Percentiles rank a stretch among this genome's conserved stretches.
phyloP scores from a whole-genome alignment of 768 basidiomycete species.

The Peribolospora baueri region DNA sequence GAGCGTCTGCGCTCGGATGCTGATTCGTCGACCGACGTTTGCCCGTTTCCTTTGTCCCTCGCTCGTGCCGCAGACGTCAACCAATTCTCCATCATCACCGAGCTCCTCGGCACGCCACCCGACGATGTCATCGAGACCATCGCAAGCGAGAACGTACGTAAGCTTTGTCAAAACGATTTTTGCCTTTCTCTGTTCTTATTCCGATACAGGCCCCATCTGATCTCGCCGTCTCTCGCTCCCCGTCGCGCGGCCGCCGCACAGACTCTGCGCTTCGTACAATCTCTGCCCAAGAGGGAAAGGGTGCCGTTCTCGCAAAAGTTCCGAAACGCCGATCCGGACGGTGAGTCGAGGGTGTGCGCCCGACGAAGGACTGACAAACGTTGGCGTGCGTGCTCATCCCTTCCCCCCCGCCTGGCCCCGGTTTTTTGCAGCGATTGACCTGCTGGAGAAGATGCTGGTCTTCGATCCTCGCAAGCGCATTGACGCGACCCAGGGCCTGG shows the following conservation, averaged over 20 bases:
- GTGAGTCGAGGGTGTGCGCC: constrained; percentile 24
- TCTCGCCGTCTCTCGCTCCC: neutral
- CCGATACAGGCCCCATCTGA: neutral
- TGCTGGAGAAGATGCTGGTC: constrained; percentile 95
- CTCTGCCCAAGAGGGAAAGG: constrained; percentile 81
- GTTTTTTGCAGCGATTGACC: constrained; percentile 45
- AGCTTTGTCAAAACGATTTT: neutral
- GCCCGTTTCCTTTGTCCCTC: neutral
- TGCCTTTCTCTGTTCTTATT: neutral
- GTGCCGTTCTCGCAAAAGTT: constrained; percentile 89
- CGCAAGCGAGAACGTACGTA: constrained; percentile 75
- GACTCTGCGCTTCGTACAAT: constrained; percentile 98
- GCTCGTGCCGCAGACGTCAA: constrained; percentile 50
- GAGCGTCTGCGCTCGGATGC: neutral
- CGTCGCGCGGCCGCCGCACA: constrained; percentile 17
- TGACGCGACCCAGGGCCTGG: constrained; percentile 69
- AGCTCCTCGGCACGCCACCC: constrained; percentile 89
- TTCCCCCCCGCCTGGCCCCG: neutral
- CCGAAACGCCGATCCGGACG: constrained; percentile 59
- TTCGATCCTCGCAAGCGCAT: constrained; percentile 96
- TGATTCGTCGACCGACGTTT: neutral
- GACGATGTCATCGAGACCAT: constrained; percentile 99
- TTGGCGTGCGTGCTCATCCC: neutral
- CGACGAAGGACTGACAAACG: neutral
- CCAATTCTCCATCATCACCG: constrained; percentile 98